Conservation (phyloP, 768 basidiomycete species). For the Xanthoconium purpureum region DNA sequence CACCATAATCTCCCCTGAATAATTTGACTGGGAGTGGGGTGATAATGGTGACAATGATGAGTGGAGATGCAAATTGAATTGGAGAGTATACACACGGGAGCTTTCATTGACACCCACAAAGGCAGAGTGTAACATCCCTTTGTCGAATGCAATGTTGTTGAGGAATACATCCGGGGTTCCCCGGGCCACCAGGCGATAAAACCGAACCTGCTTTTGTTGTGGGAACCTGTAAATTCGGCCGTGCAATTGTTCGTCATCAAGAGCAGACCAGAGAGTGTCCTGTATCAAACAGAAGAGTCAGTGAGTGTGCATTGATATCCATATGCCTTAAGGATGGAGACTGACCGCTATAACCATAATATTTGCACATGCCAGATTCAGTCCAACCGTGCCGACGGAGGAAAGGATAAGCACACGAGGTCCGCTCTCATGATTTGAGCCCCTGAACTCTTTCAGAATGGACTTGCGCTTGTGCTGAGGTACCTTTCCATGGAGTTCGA, state of each 20-base stretch:
- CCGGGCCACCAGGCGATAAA: constrained; percentile 14
- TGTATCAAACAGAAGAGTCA: background rate
- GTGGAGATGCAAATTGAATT: no score
- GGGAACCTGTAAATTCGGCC: background rate
- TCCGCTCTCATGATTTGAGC: background rate
- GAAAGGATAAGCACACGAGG: constrained; percentile 10
- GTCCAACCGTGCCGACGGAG: background rate
- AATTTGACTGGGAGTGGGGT: no score
- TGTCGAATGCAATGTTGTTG: constrained; percentile 22
- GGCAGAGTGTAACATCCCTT: background rate
- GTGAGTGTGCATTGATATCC: background rate
- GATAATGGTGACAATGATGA: no score
- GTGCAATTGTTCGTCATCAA: background rate
- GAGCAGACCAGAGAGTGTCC: background rate
- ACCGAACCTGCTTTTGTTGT: constrained; percentile 3
- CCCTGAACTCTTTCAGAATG: background rate
- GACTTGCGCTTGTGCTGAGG: background rate
- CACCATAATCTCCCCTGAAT: no score
- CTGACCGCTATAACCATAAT: background rate
- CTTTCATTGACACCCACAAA: background rate
- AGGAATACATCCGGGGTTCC: constrained; percentile 1
- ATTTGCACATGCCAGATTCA: background rate
- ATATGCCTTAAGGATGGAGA: no score
- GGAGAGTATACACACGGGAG: no score
- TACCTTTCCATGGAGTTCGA: constrained; percentile 2